Evolutionary conservation across 2,329 filamentous ascomycete species (phyloP).

Genomic region (Fusarium sp.): DNA sequence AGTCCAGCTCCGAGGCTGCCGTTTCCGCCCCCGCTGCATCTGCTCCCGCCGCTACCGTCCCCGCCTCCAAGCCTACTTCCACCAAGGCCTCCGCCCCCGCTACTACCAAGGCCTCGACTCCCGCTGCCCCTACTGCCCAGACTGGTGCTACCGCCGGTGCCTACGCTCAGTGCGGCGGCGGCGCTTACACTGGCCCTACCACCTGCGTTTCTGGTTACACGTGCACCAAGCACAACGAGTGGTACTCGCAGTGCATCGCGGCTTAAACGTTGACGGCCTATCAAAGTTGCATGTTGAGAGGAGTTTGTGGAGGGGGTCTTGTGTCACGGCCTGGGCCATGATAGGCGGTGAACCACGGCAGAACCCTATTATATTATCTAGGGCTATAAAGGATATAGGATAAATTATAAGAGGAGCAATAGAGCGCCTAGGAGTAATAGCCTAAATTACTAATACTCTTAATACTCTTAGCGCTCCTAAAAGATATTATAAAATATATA

Average conservation of each 20-base stretch:
- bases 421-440: too few species aligned
- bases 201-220: conserved; percentile 35
- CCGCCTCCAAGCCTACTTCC: background rate
- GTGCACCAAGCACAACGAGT: conserved; percentile 38
- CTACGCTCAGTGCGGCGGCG: conserved; percentile 40
- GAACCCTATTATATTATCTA: too few species aligned
- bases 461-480: too few species aligned
- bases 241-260: conserved; percentile 43
- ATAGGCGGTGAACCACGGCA: too few species aligned
- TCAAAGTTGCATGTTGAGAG: background rate
- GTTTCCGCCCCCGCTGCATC: background rate
- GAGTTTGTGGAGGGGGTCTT: background rate
- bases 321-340: too few species aligned
- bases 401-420: too few species aligned
- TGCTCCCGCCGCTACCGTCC: background rate
- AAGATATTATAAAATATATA: too few species aligned
- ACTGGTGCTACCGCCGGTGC: background rate
- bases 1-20: background rate
- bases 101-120: background rate
- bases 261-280: background rate
- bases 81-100: background rate
- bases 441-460: too few species aligned
- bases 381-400: too few species aligned
- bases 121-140: background rate
- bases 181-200: conserved; percentile 35